A percentile compares a stretch with the other conserved stretches of the same genome.
Conservation (phyloP, 352 stramenopile species). For the Phytophthora sansomeana region DNA sequence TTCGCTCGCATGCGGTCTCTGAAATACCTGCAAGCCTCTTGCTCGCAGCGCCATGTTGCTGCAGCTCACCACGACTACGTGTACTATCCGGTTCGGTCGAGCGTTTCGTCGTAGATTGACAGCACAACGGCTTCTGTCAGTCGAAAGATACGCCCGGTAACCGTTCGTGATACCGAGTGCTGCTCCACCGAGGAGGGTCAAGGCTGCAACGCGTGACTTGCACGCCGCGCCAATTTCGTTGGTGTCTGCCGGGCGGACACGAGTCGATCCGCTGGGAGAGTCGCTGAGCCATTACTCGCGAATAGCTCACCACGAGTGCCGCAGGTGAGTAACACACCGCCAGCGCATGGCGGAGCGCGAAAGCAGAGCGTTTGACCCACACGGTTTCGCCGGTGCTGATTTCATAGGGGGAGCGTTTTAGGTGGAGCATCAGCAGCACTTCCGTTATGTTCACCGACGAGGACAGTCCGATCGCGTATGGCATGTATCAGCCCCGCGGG, state of each 20-base stretch:
- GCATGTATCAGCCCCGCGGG: conserved; percentile 25
- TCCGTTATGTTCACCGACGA: not conserved
- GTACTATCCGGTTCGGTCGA: conserved; percentile 2
- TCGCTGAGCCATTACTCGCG: conserved; percentile 38
- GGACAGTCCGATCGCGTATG: conserved; percentile 18
- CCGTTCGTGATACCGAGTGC: conserved; percentile 15
- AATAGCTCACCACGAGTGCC: conserved; percentile 33
- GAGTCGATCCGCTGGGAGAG: conserved; percentile 22
- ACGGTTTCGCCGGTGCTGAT: conserved; percentile 7
- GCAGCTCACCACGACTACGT: conserved; percentile 22
- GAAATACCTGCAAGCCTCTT: not conserved
- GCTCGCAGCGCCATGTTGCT: conserved; percentile 16
- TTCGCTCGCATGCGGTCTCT: too few species aligned
- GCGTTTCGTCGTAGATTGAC: conserved; percentile 21
- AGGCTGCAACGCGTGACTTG: conserved; percentile 25
- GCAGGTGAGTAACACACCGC: conserved; percentile 32
- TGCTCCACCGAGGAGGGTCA: conserved; percentile 1
- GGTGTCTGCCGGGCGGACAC: conserved; percentile 26
- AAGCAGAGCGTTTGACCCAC: conserved; percentile 5
- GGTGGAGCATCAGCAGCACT: conserved; percentile 3
- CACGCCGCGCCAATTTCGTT: conserved; percentile 29
- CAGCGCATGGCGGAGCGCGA: conserved; percentile 18
- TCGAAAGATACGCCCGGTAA: conserved; percentile 32
- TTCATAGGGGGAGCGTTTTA: conserved; percentile 1
- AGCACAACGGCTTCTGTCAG: conserved; percentile 25